A percentile compares a stretch with the other conserved stretches of the same genome.
These are phyloP conservation scores for Nitzschia sp. DNA, from an alignment of 108 stramenopile species.

Conservation along the genomic window DNA sequence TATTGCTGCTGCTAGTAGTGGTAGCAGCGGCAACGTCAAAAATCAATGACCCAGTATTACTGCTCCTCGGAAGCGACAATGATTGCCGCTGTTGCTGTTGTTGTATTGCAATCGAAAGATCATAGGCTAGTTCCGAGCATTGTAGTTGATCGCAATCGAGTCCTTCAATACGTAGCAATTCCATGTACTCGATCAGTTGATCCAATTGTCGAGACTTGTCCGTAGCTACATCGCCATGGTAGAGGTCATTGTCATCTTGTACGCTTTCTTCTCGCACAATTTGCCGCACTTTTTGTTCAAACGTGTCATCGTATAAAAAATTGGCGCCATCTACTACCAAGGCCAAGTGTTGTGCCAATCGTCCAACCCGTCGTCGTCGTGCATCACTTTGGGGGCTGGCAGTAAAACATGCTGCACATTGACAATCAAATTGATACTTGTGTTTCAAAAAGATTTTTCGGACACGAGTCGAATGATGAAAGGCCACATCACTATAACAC, in stretches of 20 bases:
- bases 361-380: background rate
- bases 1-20: background rate
- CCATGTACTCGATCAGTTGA: conserved; percentile 9
- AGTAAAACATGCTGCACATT: conserved; percentile 4
- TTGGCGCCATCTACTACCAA: background rate
- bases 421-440: conserved; percentile 6
- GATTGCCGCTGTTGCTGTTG: background rate
- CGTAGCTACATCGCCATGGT: background rate
- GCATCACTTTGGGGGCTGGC: background rate
- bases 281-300: conserved; percentile 9
- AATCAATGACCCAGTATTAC: background rate
- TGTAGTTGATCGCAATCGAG: conserved; percentile 11
- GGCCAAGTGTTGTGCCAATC: background rate
- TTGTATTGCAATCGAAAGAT: background rate
- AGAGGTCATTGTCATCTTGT: background rate
- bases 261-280: background rate
- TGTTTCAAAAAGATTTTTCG: background rate
- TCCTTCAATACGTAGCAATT: conserved; percentile 4
- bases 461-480: conserved; percentile 9
- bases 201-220: background rate
- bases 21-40: background rate
- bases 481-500: conserved; percentile 17
- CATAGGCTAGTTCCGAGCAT: conserved; percentile 11
- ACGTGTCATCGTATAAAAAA: conserved; percentile 2
- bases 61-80: background rate